A percentile compares a stretch with the other conserved stretches of the same genome.
Conservation (phyloP, 768 basidiomycete genomes). For the Leccinum sublutescens region DNA sequence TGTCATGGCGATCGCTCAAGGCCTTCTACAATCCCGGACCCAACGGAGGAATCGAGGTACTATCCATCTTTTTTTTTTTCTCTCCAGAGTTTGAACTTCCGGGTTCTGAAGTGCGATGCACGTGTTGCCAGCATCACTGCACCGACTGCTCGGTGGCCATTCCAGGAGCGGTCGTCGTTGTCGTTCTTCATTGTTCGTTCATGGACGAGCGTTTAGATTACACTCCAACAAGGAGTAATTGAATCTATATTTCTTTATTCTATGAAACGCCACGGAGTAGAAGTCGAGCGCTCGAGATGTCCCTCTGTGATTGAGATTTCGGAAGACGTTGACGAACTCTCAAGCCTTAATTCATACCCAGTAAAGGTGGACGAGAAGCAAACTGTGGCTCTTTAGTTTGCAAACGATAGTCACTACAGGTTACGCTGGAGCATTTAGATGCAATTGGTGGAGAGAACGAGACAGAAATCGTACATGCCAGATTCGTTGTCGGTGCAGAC, state of each 20-base stretch:
- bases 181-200: not conserved
- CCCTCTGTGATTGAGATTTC: constrained; percentile 34
- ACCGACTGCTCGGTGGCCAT: constrained; percentile 65
- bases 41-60: constrained; percentile 61
- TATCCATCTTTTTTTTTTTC: not conserved
- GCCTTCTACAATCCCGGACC: constrained; percentile 72
- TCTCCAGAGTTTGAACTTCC: not conserved
- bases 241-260: constrained; percentile 43
- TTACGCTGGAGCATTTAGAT: constrained; percentile 25
- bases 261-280: constrained; percentile 29
- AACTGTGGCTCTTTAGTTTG: not conserved
- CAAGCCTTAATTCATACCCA: constrained; percentile 27
- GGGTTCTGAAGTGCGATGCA: constrained; percentile 49
- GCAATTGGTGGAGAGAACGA: constrained; percentile 26
- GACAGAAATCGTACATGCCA: constrained; percentile 35
- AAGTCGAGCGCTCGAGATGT: constrained; percentile 36
- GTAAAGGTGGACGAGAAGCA: constrained; percentile 24
- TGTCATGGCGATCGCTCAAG: constrained; percentile 32
- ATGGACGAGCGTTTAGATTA: constrained; percentile 21
- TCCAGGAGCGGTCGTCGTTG: constrained; percentile 46
- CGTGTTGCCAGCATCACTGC: constrained; percentile 62
- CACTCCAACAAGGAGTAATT: constrained; percentile 42
- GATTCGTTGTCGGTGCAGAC: constrained; percentile 38
- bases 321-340: constrained; percentile 40
- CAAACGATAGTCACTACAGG: constrained; percentile 11